These are phyloP conservation scores for Iberis amara DNA, from an alignment of 441 rosid species.

Conservation along the genomic window DNA sequence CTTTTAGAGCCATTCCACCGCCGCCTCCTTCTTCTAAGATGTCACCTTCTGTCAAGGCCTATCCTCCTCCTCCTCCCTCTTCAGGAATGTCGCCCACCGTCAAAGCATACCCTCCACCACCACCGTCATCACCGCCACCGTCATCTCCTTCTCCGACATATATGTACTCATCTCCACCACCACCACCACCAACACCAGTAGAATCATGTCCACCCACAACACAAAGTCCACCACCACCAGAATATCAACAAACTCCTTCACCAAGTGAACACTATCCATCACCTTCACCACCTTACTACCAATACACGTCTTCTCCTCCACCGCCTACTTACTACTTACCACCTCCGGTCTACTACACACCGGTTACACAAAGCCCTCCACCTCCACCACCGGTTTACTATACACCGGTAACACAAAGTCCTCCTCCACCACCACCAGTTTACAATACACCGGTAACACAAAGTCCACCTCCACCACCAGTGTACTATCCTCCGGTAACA, in stretches of 20 bases:
- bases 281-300: too few relatives aligned
- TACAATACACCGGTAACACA: slow-evolving; percentile 28
- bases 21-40: slow-evolving; percentile 35
- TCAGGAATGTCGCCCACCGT: slow-evolving; percentile 30
- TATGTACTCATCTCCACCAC: slow-evolving; percentile 25
- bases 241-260: too few relatives aligned
- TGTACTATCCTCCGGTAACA: too few relatives aligned
- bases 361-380: too few relatives aligned
- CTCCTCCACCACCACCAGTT: slow-evolving; percentile 32
- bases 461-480: background rate
- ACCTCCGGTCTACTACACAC: background rate
- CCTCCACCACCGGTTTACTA: slow-evolving; percentile 10
- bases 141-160: slow-evolving; percentile 29
- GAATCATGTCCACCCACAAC: slow-evolving; percentile 23
- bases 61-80: slow-evolving; percentile 39
- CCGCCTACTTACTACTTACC: slow-evolving; percentile 24
- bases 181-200: slow-evolving; percentile 26
- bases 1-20: slow-evolving; percentile 17
- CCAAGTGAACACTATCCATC: too few relatives aligned
- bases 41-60: slow-evolving; percentile 40
- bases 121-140: slow-evolving; percentile 26
- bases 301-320: slow-evolving; percentile 9
- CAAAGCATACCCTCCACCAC: slow-evolving; percentile 34
- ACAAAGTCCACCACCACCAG: slow-evolving; percentile 28
- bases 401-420: background rate